phyloP scores from a whole-genome alignment of 2,329 filamentous ascomycete genomes.

The Fusarium coicis region DNA sequence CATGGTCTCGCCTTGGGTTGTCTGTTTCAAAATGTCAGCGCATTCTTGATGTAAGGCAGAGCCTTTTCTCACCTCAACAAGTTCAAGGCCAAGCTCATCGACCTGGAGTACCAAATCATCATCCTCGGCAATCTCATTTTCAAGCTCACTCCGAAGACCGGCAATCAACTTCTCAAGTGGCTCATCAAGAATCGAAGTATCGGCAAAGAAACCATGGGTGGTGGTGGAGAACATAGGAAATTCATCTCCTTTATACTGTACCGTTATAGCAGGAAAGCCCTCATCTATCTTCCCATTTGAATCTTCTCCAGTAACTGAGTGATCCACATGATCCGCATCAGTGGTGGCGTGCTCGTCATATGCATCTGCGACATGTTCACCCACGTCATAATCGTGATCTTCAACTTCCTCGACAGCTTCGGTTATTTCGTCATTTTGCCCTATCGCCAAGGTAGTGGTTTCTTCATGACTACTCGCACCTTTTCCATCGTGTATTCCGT shows the following conservation, averaged over 20 bases:
- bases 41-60: not conserved
- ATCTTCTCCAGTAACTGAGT: conserved; percentile 12
- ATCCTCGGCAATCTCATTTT: conserved; percentile 55
- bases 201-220: conserved; percentile 58
- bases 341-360: conserved; percentile 19
- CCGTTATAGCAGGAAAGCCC: conserved; percentile 52
- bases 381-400: conserved; percentile 3
- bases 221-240: conserved; percentile 54
- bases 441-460: not conserved
- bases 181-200: conserved; percentile 54
- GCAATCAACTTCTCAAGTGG: conserved; percentile 58
- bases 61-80: conserved; percentile 57
- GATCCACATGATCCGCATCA: conserved; percentile 1
- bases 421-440: not conserved
- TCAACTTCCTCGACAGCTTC: conserved; percentile 5
- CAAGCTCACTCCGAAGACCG: conserved; percentile 58
- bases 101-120: conserved; percentile 64
- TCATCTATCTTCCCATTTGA: conserved; percentile 19
- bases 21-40: conserved; percentile 48
- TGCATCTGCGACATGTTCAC: conserved; percentile 13
- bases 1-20: conserved; percentile 49
- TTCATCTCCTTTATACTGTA: conserved; percentile 57
- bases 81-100: conserved; percentile 64
- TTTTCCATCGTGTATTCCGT: conserved; percentile 1
- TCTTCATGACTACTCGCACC: conserved; percentile 8